These are phyloP conservation scores for Trametes coccinea DNA, from an alignment of 768 basidiomycete genomes.

Conservation along the genomic window DNA sequence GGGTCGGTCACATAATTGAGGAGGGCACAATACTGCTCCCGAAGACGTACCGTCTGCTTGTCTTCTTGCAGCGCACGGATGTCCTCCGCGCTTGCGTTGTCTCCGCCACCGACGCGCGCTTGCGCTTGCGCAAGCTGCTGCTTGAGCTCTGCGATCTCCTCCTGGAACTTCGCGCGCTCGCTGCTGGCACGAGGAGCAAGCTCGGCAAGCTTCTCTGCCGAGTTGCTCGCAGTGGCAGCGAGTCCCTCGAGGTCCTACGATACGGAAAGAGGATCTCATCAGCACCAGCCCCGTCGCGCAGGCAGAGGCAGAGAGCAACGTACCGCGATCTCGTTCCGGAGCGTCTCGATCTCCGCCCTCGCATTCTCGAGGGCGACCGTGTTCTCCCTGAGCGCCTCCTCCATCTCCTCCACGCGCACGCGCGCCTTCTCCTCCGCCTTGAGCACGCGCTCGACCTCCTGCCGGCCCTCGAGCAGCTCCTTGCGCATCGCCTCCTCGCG, in stretches of 20 bases:
- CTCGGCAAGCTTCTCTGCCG: constrained; percentile 46
- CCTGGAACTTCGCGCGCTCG: constrained; percentile 52
- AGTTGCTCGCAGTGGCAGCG: constrained; percentile 30
- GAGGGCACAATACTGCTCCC: background rate
- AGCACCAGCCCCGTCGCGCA: background rate
- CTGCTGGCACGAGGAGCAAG: constrained; percentile 48
- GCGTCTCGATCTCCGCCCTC: constrained; percentile 82
- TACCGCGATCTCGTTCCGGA: constrained; percentile 74
- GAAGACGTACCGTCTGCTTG: constrained; percentile 16
- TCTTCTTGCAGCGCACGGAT: constrained; percentile 18
- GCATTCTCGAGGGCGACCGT: constrained; percentile 86
- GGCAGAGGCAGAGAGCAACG: constrained; percentile 33
- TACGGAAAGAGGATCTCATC: constrained; percentile 26
- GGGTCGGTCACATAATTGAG: background rate
- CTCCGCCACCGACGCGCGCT: constrained; percentile 28
- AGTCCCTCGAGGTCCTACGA: constrained; percentile 67
- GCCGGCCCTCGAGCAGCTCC: constrained; percentile 67
- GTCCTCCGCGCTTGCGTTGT: constrained; percentile 12
- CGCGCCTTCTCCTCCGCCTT: constrained; percentile 65
- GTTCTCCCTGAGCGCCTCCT: constrained; percentile 87
- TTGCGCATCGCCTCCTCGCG: constrained; percentile 70
- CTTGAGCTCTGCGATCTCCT: constrained; percentile 59
- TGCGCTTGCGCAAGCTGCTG: constrained; percentile 46
- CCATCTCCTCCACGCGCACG: constrained; percentile 76
- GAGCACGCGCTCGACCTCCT: constrained; percentile 61